Evolutionary conservation across 2,329 filamentous ascomycete species (phyloP).

Genomic region (Fusarium concolor): DNA sequence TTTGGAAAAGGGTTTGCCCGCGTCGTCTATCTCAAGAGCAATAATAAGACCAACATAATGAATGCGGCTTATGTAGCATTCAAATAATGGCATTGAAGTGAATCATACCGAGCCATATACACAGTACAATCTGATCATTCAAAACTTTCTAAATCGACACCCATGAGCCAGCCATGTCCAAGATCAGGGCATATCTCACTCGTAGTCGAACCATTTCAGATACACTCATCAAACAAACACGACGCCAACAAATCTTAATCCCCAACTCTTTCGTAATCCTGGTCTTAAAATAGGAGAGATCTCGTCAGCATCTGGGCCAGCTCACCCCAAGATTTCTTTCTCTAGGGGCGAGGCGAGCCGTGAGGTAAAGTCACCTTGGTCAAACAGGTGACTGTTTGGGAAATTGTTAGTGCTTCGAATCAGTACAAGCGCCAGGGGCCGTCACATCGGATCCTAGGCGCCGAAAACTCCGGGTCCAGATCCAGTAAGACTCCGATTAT

Average conservation of each 20-base stretch:
- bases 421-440: constrained; percentile 40
- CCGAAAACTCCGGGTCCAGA: constrained; percentile 39
- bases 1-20: neutral
- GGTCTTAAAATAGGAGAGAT: constrained; percentile 11
- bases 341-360: neutral
- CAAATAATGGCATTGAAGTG: neutral
- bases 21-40: too few species aligned
- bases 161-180: constrained; percentile 16
- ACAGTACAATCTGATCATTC: neutral
- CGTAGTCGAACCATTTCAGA: constrained; percentile 41
- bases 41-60: too few species aligned
- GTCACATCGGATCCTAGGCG: constrained; percentile 22
- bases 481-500: constrained; percentile 5
- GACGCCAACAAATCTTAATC: constrained; percentile 36
- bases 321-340: constrained; percentile 11
- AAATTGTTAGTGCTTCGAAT: constrained; percentile 40
- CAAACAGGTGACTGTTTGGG: constrained; percentile 11
- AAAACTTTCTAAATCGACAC: neutral
- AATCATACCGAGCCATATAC: neutral
- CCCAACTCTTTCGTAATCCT: constrained; percentile 23
- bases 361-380: neutral
- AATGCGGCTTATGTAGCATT: neutral
- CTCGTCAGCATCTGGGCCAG: constrained; percentile 3
- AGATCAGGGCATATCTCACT: constrained; percentile 41
- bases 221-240: constrained; percentile 26